Percentiles rank a stretch among this genome's conserved stretches.
Conservation (phyloP, 768 basidiomycete genomes). For the Neoboletus brunneissimus region DNA sequence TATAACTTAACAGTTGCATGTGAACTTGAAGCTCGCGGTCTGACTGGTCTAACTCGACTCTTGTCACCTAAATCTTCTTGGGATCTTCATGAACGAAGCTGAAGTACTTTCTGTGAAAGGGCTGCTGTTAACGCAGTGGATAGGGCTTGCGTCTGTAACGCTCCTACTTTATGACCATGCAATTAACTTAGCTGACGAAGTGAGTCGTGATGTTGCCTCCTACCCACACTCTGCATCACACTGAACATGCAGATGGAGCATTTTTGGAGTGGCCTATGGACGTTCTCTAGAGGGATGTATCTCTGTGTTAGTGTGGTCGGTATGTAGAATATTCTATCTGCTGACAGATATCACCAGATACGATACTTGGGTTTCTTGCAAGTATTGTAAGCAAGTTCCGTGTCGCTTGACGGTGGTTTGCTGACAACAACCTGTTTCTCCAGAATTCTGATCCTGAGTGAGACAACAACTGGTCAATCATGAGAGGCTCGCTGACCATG, state of each 20-base stretch:
- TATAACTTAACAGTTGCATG: background rate
- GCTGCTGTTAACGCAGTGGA: background rate
- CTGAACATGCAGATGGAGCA: constrained; percentile 4
- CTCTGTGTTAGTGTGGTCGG: constrained; percentile 1
- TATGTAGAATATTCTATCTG: background rate
- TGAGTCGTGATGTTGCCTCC: background rate
- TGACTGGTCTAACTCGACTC: background rate
- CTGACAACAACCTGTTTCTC: background rate
- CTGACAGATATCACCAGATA: constrained; percentile 6
- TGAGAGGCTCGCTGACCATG: background rate
- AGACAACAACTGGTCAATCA: background rate
- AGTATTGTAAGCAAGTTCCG: constrained; percentile 2
- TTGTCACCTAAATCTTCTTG: background rate
- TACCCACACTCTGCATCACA: background rate
- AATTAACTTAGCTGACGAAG: constrained; percentile 5
- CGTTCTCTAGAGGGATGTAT: constrained; percentile 8
- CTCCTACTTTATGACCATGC: constrained; percentile 13
- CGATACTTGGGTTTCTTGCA: constrained; percentile 8
- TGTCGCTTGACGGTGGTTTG: background rate
- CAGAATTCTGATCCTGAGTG: constrained; percentile 9
- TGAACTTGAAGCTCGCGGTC: background rate
- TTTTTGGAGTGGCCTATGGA: constrained; percentile 15
- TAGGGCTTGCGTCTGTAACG: background rate
- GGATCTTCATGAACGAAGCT: background rate
- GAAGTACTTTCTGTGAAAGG: background rate